Conservation (phyloP, 306 rosid species). For the Lathyrus sativus region DNA sequence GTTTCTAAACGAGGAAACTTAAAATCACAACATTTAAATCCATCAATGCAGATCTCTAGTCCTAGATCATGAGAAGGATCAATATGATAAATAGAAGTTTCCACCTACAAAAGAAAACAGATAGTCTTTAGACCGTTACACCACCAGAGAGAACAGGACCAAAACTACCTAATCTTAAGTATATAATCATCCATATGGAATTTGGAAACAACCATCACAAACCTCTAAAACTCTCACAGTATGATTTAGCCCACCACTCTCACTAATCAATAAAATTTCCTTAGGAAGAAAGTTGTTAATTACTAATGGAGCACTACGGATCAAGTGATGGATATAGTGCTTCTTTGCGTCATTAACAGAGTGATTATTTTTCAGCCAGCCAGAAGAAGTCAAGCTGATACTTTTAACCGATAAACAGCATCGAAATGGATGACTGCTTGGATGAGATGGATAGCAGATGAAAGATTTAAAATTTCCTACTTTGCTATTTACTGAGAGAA, state of each 20-base stretch:
- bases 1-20: constrained; percentile 81
- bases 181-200: neutral
- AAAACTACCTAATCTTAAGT: constrained; percentile 2
- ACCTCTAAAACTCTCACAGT: constrained; percentile 74
- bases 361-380: constrained; percentile 47
- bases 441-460: constrained; percentile 91
- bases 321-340: constrained; percentile 69
- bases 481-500: constrained; percentile 66
- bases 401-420: constrained; percentile 80
- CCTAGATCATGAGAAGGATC: constrained; percentile 92
- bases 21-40: constrained; percentile 61
- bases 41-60: constrained; percentile 67
- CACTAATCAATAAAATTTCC: constrained; percentile 64
- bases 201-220: constrained; percentile 41
- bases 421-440: constrained; percentile 83
- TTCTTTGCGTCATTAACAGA: constrained; percentile 51
- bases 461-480: constrained; percentile 76
- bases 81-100: constrained; percentile 73
- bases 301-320: constrained; percentile 70
- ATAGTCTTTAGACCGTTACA: constrained; percentile 16
- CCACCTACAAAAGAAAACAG: constrained; percentile 57
- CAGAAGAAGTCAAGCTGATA: constrained; percentile 60
- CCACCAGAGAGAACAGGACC: constrained; percentile 11
- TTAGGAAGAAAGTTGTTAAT: constrained; percentile 80
- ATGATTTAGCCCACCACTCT: constrained; percentile 74